phyloP scores from a whole-genome alignment of 2,329 filamentous ascomycete genomes.

The Aspergillus felis region DNA sequence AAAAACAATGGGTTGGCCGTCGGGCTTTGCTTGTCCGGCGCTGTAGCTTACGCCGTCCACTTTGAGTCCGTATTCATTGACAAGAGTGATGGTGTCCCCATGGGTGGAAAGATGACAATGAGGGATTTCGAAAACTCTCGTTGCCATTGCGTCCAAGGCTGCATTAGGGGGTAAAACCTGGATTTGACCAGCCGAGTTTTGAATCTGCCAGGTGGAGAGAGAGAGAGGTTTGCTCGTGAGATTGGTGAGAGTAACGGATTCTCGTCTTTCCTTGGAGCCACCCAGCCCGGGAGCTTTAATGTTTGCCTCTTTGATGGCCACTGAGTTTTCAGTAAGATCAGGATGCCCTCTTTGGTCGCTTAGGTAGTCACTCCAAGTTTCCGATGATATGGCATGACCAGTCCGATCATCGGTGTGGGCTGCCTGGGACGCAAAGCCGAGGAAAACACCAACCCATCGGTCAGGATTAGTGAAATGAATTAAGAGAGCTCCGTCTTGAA shows the following conservation, averaged over 20 bases:
- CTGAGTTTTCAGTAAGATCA: constrained; percentile 1
- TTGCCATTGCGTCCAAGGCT: neutral
- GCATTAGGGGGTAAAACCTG: neutral
- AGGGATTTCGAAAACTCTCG: neutral
- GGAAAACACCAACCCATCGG: constrained; percentile 16
- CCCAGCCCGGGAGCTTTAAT: neutral
- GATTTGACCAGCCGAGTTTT: neutral
- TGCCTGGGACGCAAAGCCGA: constrained; percentile 18
- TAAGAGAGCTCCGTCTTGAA: constrained; percentile 17
- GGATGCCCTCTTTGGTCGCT: neutral
- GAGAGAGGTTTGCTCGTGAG: neutral
- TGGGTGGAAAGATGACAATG: constrained; percentile 1
- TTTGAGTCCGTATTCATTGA: constrained; percentile 1
- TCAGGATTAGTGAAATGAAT: constrained; percentile 7
- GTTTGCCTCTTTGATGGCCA: constrained; percentile 1
- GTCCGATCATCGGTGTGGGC: constrained; percentile 8
- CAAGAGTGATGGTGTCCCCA: constrained; percentile 3
- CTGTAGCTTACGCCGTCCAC: constrained; percentile 7
- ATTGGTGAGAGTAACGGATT: constrained; percentile 2
- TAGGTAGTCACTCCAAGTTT: constrained; percentile 4
- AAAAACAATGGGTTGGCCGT: neutral
- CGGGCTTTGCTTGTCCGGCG: neutral
- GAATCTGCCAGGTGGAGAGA: constrained; percentile 1
- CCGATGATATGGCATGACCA: constrained; percentile 3
- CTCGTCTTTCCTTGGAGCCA: neutral